Evolutionary conservation across 139 green algal species (phyloP).

Genomic region (Auxenochlorella protothecoides): DNA sequence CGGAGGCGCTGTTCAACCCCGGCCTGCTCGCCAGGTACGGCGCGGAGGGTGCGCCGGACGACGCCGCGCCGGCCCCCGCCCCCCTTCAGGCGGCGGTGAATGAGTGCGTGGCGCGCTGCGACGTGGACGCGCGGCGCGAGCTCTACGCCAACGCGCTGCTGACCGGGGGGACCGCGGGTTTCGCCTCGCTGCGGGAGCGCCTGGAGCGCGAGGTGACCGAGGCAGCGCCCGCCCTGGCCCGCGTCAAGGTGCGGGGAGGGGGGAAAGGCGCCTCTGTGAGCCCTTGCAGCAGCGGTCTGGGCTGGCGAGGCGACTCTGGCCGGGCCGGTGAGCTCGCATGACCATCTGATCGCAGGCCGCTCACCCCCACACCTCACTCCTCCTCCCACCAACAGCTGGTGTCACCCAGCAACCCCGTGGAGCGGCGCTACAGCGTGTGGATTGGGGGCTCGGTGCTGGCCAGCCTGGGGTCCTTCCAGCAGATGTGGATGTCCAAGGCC

Average conservation of each 20-base stretch:
- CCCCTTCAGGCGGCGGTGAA: slow-evolving; percentile 39
- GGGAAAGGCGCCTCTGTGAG: too few relatives aligned
- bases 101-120: slow-evolving; percentile 58
- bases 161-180: slow-evolving; percentile 55
- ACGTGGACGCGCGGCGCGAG: slow-evolving; percentile 81
- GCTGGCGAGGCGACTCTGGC: neutral
- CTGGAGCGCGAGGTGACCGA: slow-evolving; percentile 68
- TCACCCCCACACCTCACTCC: neutral
- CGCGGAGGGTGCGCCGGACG: neutral
- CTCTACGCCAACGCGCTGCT: slow-evolving; percentile 71
- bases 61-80: neutral
- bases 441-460: slow-evolving; percentile 90
- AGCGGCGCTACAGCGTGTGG: slow-evolving; percentile 74
- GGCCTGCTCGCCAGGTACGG: slow-evolving; percentile 14
- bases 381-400: slow-evolving; percentile 59
- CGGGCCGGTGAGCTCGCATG: neutral
- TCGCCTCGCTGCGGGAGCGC: slow-evolving; percentile 58
- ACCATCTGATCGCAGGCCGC: neutral
- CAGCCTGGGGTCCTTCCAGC: slow-evolving; percentile 89
- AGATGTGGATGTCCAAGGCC: slow-evolving; percentile 90
- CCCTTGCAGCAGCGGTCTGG: too few relatives aligned
- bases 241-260: slow-evolving; percentile 57
- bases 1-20: slow-evolving; percentile 75
- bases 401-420: slow-evolving; percentile 57
- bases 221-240: slow-evolving; percentile 35